A percentile compares a stretch with the other conserved stretches of the same genome.
phyloP scores from a whole-genome alignment of 2,329 filamentous ascomycete species.

The Tolypocladium tropicale region DNA sequence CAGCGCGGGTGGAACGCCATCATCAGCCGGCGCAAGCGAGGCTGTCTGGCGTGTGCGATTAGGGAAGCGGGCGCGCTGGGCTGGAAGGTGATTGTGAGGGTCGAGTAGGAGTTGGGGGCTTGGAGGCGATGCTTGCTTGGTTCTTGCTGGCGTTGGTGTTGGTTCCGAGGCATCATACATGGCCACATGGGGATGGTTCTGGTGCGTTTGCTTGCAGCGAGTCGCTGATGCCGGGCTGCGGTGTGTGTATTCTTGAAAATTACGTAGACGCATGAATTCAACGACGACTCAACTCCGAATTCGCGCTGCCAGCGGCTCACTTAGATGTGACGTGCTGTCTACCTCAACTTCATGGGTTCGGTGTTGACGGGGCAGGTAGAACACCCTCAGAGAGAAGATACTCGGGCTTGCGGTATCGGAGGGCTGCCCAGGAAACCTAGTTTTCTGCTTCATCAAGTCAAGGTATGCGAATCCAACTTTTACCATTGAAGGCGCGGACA shows the following conservation, averaged over 20 bases:
- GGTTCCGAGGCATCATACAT: neutral
- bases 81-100: conserved; percentile 56
- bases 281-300: neutral
- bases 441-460: too few species aligned
- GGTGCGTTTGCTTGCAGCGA: neutral
- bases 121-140: neutral
- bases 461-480: neutral
- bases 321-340: neutral
- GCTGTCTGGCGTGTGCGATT: conserved; percentile 64
- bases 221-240: neutral
- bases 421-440: too few species aligned
- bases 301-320: neutral
- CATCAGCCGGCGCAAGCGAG: conserved; percentile 54
- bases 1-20: conserved; percentile 66
- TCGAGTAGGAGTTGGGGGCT: conserved; percentile 22
- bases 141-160: neutral
- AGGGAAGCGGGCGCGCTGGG: conserved; percentile 63
- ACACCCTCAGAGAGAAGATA: too few species aligned
- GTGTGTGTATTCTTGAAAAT: neutral
- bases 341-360: neutral
- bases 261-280: neutral
- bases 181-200: neutral
- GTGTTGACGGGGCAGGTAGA: too few species aligned
- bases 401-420: too few species aligned
- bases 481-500: too few species aligned